Evolutionary conservation across 495 filamentous ascomycete species (phyloP).

Genomic region (Podospora conica): DNA sequence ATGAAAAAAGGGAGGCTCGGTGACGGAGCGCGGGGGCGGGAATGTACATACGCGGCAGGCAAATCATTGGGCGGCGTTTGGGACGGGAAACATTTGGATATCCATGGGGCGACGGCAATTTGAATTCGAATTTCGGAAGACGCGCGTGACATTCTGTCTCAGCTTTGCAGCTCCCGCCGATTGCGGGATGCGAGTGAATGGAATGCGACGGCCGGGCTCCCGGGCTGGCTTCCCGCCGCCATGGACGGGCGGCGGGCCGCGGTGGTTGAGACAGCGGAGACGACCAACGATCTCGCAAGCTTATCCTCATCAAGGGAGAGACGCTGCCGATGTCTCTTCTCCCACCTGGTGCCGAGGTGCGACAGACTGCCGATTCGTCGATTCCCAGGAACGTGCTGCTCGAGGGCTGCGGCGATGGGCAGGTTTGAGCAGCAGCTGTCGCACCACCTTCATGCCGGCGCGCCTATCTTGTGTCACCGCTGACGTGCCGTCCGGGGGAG

Average conservation of each 20-base stretch:
- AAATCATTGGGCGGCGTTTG: slow-evolving; percentile 1
- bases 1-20: background rate
- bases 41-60: background rate
- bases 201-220: background rate
- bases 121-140: background rate
- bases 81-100: background rate
- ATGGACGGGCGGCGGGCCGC: background rate
- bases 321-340: too few species aligned
- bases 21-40: background rate
- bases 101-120: background rate
- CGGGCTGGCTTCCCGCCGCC: background rate
- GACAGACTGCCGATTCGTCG: background rate
- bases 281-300: too few species aligned
- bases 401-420: background rate
- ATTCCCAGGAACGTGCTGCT: background rate
- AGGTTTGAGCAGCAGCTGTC: background rate
- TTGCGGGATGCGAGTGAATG: background rate
- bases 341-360: background rate
- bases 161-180: background rate
- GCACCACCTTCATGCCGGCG: background rate
- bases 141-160: background rate
- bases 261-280: background rate
- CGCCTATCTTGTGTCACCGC: background rate
- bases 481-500: background rate
- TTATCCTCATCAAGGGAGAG: background rate